These are phyloP conservation scores for Calonectria pteridis DNA, from an alignment of 2,329 filamentous ascomycete species.

Conservation along the genomic window DNA sequence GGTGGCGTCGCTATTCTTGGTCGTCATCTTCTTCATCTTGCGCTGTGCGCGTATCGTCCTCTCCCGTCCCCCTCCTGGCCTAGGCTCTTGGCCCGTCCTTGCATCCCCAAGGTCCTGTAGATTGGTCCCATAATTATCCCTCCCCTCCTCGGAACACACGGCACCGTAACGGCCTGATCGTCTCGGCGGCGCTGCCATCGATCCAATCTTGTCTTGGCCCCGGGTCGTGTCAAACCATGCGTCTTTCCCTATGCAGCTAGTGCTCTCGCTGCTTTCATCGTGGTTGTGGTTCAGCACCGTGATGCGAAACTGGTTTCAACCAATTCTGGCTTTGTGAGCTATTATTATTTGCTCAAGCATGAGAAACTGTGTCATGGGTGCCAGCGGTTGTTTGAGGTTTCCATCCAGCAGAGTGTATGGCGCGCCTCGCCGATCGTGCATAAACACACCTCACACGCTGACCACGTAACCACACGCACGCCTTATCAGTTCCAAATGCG, in stretches of 20 bases:
- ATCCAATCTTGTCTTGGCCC: slow-evolving; percentile 29
- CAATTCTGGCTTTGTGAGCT: not conserved
- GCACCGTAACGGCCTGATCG: slow-evolving; percentile 42
- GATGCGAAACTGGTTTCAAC: slow-evolving; percentile 11
- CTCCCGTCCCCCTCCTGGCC: not conserved
- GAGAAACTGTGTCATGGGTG: not conserved
- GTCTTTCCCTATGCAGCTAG: slow-evolving; percentile 1
- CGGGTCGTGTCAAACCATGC: slow-evolving; percentile 16
- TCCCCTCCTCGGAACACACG: slow-evolving; percentile 40
- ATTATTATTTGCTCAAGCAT: not conserved
- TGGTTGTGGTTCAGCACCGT: not conserved
- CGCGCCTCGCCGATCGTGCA: not conserved
- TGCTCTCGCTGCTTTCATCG: slow-evolving; percentile 9
- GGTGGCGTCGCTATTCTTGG: not conserved
- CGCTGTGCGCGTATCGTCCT: slow-evolving; percentile 8
- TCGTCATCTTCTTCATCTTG: not conserved
- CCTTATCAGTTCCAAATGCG: not conserved
- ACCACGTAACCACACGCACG: not conserved
- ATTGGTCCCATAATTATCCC: slow-evolving; percentile 28
- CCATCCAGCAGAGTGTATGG: not conserved
- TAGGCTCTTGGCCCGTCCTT: not conserved
- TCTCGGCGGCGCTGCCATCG: slow-evolving; percentile 38
- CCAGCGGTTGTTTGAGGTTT: not conserved
- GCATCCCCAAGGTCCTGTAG: not conserved
- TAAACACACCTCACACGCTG: not conserved